A percentile compares a stretch with the other conserved stretches of the same genome.
Conservation (phyloP, 192 early-diverging fungal genomes). For the Lobosporangium transversale region DNA sequence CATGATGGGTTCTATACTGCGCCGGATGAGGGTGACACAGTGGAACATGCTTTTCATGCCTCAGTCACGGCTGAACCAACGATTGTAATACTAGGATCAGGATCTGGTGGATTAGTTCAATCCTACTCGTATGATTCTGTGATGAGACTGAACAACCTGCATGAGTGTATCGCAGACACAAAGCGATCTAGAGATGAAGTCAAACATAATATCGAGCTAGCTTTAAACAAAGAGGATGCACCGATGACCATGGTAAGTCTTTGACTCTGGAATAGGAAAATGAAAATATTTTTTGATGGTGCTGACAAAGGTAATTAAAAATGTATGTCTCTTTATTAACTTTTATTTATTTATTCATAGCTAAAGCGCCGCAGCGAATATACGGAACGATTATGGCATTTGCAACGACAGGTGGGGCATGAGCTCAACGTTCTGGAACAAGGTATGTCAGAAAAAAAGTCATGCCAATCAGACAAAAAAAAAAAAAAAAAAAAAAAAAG, state of each 20-base stretch:
- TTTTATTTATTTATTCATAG: conserved; percentile 18
- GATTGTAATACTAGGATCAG: not conserved
- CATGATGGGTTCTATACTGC: conserved; percentile 61
- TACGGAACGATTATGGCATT: conserved; percentile 45
- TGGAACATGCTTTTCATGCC: conserved; percentile 1
- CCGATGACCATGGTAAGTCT: conserved; percentile 38
- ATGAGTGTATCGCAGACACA: conserved; percentile 56
- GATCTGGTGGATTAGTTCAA: conserved; percentile 28
- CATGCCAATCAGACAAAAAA: no score
- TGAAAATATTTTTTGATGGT: no score
- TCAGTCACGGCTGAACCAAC: not conserved
- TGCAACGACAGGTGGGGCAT: conserved; percentile 53
- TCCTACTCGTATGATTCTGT: conserved; percentile 66
- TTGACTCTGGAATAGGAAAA: not conserved
- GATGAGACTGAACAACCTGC: conserved; percentile 57
- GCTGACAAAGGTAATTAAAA: no score
- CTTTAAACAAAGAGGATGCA: conserved; percentile 51
- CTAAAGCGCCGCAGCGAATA: conserved; percentile 50
- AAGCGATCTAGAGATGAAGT: conserved; percentile 54
- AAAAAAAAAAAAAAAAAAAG: no score
- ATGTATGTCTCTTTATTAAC: no score
- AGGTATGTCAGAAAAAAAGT: no score
- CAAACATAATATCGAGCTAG: conserved; percentile 52
- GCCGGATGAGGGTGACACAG: conserved; percentile 53
- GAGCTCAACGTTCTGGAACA: conserved; percentile 52